Evolutionary conservation across 2,329 filamentous ascomycete species (phyloP), one percentile per base, ranked within the genome.

Genomic region (Grosmannia serpens): DNA sequence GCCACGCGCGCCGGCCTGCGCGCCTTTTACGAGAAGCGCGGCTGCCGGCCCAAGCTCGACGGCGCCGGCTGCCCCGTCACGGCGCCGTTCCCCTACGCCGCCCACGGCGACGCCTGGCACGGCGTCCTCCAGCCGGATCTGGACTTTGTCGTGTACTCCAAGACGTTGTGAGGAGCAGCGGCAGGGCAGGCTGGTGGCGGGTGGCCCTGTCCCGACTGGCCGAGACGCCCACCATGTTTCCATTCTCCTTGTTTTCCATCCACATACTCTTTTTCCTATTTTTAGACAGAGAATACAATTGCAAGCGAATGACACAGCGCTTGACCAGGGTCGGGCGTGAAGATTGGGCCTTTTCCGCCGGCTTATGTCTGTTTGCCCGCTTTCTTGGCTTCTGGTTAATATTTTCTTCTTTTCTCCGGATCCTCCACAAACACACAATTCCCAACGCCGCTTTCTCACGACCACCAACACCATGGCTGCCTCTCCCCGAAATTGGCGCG

Each of bases 401-500:
- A n/a, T n/a, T n/a, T n/a, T n/a, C n/a, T n/a, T n/a, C n/a, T n/a
- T n/a, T n/a, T n/a, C n/a, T n/a, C n/a, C n/a, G n/a, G n/a, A n/a
- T n/a, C 29, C 29, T 35, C 20, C 2, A 3, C 51, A 31, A 31
- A 22, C 29, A n/a, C 26, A 8, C 51, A 53, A 10, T 27, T 7
- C 13, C n/a, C 51, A 53, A 20, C 51, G 38, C 17, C 27, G 7
- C 5, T 20, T 20, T 53, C 31, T 44, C 35, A 17, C 35, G 13
- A 31, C 15, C 8, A n/a, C 50, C 22, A 11, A 26, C 24, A 29
- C 17, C 55, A 57, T 57, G 55, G 46, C 47, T 5, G 22, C 55
- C 44, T 49, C 31, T 24, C 17, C 49, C 15, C 24, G 35, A 31
- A 38, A 24, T 35, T 58, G 56, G 38, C 62, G 62, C 44, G 67